These are phyloP conservation scores for Plicaturopsis crispa DNA, from an alignment of 768 basidiomycete species.

Conservation along the genomic window DNA sequence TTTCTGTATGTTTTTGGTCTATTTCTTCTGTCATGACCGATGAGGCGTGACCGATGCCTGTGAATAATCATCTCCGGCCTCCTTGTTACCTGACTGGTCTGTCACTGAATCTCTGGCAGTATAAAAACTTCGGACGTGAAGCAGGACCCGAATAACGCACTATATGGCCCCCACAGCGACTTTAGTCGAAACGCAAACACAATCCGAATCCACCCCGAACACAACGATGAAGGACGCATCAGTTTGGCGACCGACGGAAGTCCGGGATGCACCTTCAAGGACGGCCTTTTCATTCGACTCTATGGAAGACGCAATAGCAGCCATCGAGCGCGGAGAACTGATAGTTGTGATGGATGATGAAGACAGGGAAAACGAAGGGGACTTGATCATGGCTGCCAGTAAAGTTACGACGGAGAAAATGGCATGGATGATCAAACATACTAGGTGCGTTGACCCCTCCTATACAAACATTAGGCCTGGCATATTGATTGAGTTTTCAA, in stretches of 20 bases:
- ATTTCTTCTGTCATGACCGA: too few species aligned
- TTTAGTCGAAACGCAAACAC: too few species aligned
- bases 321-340: conserved; percentile 78
- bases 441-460: conserved; percentile 52
- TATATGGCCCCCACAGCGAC: too few species aligned
- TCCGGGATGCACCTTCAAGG: conserved; percentile 14
- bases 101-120: not conserved
- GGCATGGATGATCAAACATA: conserved; percentile 98
- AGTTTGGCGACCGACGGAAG: conserved; percentile 16
- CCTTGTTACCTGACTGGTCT: too few species aligned
- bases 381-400: conserved; percentile 82
- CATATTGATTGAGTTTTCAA: not conserved
- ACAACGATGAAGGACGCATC: too few species aligned
- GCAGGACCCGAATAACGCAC: too few species aligned
- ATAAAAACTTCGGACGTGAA: not conserved
- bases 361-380: conserved; percentile 93
- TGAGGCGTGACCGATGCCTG: too few species aligned
- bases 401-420: conserved; percentile 91
- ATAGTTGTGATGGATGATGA: conserved; percentile 98
- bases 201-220: too few species aligned
- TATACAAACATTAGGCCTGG: not conserved
- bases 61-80: too few species aligned
- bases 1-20: too few species aligned
- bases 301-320: conserved; percentile 71
- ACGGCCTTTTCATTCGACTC: conserved; percentile 63